A percentile compares a stretch with the other conserved stretches of the same genome.
Evolutionary conservation across 2,329 filamentous ascomycete genomes (phyloP).

Genomic region (Parastagonospora nodorum): DNA sequence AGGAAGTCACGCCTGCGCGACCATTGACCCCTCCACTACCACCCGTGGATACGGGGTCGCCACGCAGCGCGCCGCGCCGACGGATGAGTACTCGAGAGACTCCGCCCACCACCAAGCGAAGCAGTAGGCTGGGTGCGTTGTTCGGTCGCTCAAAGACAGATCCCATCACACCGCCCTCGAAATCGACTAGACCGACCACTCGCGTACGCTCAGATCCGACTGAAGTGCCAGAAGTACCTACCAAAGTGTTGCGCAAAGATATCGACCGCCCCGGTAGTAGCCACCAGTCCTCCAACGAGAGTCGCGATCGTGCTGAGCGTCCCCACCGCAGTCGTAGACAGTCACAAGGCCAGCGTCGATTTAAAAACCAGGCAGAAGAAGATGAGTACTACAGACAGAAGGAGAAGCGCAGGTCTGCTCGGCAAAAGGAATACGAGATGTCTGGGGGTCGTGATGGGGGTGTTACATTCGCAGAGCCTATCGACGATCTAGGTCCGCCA

Average conservation of each 20-base stretch:
- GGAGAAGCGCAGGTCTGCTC: slow-evolving; percentile 33
- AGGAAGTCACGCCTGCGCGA: slow-evolving; percentile 5
- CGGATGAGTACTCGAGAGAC: slow-evolving; percentile 35
- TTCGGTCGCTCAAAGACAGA: slow-evolving; percentile 43
- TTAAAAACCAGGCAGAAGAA: slow-evolving; percentile 38
- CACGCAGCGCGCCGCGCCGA: slow-evolving; percentile 29
- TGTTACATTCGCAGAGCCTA: slow-evolving; percentile 17
- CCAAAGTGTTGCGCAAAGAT: slow-evolving; percentile 24
- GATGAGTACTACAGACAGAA: slow-evolving; percentile 39
- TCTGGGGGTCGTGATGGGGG: slow-evolving; percentile 33
- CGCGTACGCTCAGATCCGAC: slow-evolving; percentile 32
- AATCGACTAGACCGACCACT: slow-evolving; percentile 26
- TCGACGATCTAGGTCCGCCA: slow-evolving; percentile 24
- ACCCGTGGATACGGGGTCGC: slow-evolving; percentile 24
- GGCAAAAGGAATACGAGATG: slow-evolving; percentile 34
- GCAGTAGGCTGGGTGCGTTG: slow-evolving; percentile 37
- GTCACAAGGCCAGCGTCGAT: slow-evolving; percentile 32
- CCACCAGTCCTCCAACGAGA: slow-evolving; percentile 39
- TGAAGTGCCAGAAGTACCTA: slow-evolving; percentile 19
- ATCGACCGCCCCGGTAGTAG: slow-evolving; percentile 31
- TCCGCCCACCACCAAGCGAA: slow-evolving; percentile 30
- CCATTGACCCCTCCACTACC: slow-evolving; percentile 14
- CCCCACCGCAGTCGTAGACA: slow-evolving; percentile 37
- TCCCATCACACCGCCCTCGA: slow-evolving; percentile 26
- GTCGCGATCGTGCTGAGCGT: slow-evolving; percentile 36